These are phyloP conservation scores for Claviceps pusilla DNA, from an alignment of 2,329 filamentous ascomycete genomes.

Conservation along the genomic window DNA sequence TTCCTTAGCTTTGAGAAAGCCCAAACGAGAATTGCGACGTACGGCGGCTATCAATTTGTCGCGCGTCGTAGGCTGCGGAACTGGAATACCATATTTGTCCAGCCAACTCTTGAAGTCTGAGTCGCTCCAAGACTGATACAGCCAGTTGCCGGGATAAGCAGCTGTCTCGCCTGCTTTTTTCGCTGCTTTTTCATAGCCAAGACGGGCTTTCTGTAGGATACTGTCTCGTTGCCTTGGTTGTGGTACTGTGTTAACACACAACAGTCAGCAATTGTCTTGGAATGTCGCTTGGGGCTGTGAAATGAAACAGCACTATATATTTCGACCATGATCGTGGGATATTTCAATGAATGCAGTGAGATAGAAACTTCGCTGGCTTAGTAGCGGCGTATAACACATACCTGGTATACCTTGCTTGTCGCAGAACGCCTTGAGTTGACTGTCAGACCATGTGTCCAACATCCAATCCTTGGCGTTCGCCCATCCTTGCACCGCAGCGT, in stretches of 20 bases:
- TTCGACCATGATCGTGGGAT: neutral
- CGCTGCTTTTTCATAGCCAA: constrained; percentile 66
- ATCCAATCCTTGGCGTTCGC: constrained; percentile 73
- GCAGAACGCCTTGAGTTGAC: constrained; percentile 81
- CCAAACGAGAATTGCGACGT: constrained; percentile 76
- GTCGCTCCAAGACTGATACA: constrained; percentile 81
- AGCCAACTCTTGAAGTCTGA: constrained; percentile 91
- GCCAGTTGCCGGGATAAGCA: constrained; percentile 87
- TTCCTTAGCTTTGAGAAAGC: constrained; percentile 52
- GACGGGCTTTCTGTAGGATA: constrained; percentile 60
- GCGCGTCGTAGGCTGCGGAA: constrained; percentile 67
- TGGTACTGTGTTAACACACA: constrained; percentile 37
- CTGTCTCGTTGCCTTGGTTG: constrained; percentile 77
- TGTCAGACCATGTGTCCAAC: constrained; percentile 88
- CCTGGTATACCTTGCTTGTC: constrained; percentile 73
- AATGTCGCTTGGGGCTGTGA: neutral
- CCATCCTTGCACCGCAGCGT: constrained; percentile 59
- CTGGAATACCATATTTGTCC: constrained; percentile 72
- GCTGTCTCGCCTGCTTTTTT: constrained; percentile 60
- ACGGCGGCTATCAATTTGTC: constrained; percentile 81
- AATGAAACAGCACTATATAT: neutral
- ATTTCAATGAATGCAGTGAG: no score
- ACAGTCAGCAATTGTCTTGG: neutral
- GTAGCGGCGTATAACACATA: constrained; percentile 13
- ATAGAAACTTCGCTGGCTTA: no score